Evolutionary conservation across 2,329 filamentous ascomycete species (phyloP), one percentile per base, ranked within the genome.

Genomic region (Cryphonectria nitschkei): DNA sequence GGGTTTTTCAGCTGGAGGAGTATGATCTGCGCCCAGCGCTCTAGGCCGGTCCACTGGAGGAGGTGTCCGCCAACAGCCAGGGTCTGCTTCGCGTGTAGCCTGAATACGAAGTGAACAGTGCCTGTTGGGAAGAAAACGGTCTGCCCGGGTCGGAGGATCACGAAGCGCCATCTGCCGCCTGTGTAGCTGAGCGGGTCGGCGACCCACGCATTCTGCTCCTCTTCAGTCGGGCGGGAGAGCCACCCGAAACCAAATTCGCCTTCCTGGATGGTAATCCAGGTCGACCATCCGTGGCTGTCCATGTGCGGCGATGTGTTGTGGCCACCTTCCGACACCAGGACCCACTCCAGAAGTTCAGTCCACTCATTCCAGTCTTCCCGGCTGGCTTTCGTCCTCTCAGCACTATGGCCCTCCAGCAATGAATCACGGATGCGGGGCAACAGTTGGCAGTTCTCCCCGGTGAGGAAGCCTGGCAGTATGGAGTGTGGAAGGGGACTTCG

Each of bases 341-440:
- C 77, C 78, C 78, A 80, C 64, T 79, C 74, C 4, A 77, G 68
- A 50, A 81, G 75, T 63, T 80, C 75, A 26, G 74, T 75, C 79
- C 78, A 80, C 69, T 77, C 76, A 65, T 76, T 77, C 79, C 78
- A 80, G 41, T 80, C 72, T 67, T 77, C 71, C 9, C 72, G 71
- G 29, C 75, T 73, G 0, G 76, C 78, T 41, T 73, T 73, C n/a
- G 72, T 73, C 61, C 77, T 75, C 70, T 78, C 76, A 4, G 76
- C 76, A 22, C 76, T 75, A 39, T 69, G 65, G 68, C 80, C 82
- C 75, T 84, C 84, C 26, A 86, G 77, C 74, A 76, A 74, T 11
- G 75, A 73, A 73, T 78, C 75, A 4, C 76, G 76, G 43, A 79
- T 72, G 16, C 75, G 74, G 16, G 75, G 76, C 32, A 79, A 74